A percentile compares a stretch with the other conserved stretches of the same genome.
These are phyloP conservation scores for Cytospora leucostoma DNA, from an alignment of 2,329 filamentous ascomycete genomes.

Conservation along the genomic window DNA sequence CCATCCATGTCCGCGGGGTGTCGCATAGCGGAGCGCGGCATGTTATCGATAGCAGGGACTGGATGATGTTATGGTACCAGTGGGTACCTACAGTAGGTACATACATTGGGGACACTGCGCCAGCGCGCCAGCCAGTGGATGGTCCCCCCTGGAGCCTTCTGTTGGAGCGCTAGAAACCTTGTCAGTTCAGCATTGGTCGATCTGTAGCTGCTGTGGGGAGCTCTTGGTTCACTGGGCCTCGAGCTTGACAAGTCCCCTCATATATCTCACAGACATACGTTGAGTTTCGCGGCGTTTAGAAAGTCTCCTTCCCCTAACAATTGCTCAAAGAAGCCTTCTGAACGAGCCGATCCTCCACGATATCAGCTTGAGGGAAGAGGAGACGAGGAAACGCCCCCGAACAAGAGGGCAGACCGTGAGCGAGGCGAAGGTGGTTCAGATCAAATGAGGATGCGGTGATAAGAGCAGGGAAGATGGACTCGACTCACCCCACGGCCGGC, in stretches of 20 bases:
- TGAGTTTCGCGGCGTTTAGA: neutral
- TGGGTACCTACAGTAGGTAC: neutral
- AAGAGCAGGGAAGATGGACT: conserved; percentile 52
- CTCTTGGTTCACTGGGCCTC: neutral
- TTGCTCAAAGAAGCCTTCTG: neutral
- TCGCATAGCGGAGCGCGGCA: neutral
- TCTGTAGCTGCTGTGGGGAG: conserved; percentile 1
- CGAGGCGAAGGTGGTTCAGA: neutral
- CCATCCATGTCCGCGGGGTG: conserved; percentile 8
- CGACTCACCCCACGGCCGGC: conserved; percentile 72
- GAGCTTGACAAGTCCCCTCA: neutral
- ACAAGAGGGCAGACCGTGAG: neutral
- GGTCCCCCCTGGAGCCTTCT: neutral
- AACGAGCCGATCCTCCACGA: neutral
- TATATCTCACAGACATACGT: neutral
- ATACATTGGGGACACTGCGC: neutral
- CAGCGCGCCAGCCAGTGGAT: too few relatives aligned
- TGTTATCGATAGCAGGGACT: conserved; percentile 22
- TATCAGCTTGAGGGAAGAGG: neutral
- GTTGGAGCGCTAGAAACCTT: neutral
- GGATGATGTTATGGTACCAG: neutral
- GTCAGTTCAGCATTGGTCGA: neutral
- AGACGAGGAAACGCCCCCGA: neutral
- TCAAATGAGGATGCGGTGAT: conserved; percentile 34
- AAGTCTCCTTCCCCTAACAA: neutral